These are phyloP conservation scores for Fusarium sp. DNA, from an alignment of 2,329 filamentous ascomycete genomes.

Conservation along the genomic window DNA sequence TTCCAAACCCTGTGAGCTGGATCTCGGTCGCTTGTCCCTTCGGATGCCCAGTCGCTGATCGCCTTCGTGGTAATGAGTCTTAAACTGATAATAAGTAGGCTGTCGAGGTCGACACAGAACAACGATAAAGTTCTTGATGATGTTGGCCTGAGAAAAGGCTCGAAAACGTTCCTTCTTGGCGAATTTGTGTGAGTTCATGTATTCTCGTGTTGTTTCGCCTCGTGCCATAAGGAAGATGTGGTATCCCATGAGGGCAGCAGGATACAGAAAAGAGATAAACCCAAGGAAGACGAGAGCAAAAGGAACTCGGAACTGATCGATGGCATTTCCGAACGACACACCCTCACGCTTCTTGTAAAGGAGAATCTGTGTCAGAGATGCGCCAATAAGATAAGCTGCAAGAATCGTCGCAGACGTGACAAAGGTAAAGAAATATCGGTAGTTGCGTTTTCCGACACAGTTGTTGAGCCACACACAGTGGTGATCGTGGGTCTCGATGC, in stretches of 20 bases:
- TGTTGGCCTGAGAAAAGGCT: slow-evolving; percentile 85
- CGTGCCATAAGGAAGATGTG: slow-evolving; percentile 92
- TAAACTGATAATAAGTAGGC: slow-evolving; percentile 92
- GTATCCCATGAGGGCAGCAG: slow-evolving; percentile 86
- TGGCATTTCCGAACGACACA: slow-evolving; percentile 77
- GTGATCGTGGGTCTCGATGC: slow-evolving; percentile 96
- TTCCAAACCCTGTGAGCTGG: slow-evolving; percentile 79
- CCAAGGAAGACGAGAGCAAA: slow-evolving; percentile 93
- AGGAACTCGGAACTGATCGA: slow-evolving; percentile 80
- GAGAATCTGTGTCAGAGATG: slow-evolving; percentile 85
- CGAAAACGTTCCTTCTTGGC: slow-evolving; percentile 90
- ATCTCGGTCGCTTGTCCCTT: slow-evolving; percentile 59
- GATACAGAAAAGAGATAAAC: slow-evolving; percentile 82
- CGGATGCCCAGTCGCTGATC: slow-evolving; percentile 84
- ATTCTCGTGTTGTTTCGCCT: slow-evolving; percentile 96
- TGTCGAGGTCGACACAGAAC: slow-evolving; percentile 88
- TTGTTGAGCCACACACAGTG: slow-evolving; percentile 99
- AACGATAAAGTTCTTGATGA: slow-evolving; percentile 83
- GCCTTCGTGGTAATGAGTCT: slow-evolving; percentile 80
- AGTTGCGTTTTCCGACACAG: slow-evolving; percentile 96
- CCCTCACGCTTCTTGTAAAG: slow-evolving; percentile 76
- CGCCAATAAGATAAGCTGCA: slow-evolving; percentile 80
- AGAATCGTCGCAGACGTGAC: slow-evolving; percentile 85
- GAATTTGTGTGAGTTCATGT: slow-evolving; percentile 97
- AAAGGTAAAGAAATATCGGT: slow-evolving; percentile 97